Conservation (phyloP, 345 rosid species). For the Arabidopsis thaliana region TAIR10.1 NC_003075.7:2239501-2240000, state of each 20-base stretch:
- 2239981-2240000: slow-evolving; percentile 33
- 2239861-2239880: slow-evolving; percentile 51
- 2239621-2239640: neutral
- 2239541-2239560: slow-evolving; percentile 38
- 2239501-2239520: neutral
- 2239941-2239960: neutral
- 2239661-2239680: slow-evolving; percentile 50
- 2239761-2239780: slow-evolving; percentile 60
- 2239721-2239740: slow-evolving; percentile 55
- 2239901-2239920: neutral
- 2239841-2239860: slow-evolving; percentile 52
- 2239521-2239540: slow-evolving; percentile 31
- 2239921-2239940: neutral
- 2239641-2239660: neutral
- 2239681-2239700: slow-evolving; percentile 53
- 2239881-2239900: neutral
- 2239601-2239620: neutral
- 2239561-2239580: slow-evolving; percentile 51
- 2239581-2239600: slow-evolving; percentile 37
- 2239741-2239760: slow-evolving; percentile 56
- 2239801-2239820: slow-evolving; percentile 53
- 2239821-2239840: slow-evolving; percentile 55
- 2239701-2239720: slow-evolving; percentile 46
- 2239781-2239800: slow-evolving; percentile 55
- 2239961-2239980: slow-evolving; percentile 29